These are phyloP conservation scores for Diplodia mutila DNA, from an alignment of 2,329 filamentous ascomycete species.

Conservation along the genomic window DNA sequence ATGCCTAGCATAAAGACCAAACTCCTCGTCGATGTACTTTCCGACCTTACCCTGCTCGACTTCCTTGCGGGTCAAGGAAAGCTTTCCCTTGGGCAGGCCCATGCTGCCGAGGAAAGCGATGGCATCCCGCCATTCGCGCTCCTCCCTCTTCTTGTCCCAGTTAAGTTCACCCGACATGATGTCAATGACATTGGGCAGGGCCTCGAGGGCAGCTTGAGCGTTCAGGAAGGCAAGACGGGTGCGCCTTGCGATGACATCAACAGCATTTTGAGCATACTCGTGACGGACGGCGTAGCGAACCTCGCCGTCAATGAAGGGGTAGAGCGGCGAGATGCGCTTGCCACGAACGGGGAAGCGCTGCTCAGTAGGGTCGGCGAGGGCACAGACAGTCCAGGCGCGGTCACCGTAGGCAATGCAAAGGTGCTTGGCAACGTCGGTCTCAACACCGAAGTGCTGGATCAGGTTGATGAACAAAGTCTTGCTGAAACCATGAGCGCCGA, in stretches of 20 bases:
- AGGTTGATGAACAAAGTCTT: conserved; percentile 93
- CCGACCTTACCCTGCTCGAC: conserved; percentile 58
- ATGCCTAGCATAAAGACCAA: conserved; percentile 54
- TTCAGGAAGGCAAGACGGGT: conserved; percentile 89
- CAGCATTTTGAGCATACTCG: conserved; percentile 89
- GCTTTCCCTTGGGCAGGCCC: conserved; percentile 63
- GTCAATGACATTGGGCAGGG: conserved; percentile 82
- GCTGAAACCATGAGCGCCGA: conserved; percentile 85
- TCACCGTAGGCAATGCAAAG: conserved; percentile 87
- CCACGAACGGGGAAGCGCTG: conserved; percentile 82
- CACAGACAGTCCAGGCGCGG: conserved; percentile 86
- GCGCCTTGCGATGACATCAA: conserved; percentile 83
- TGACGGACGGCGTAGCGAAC: conserved; percentile 84
- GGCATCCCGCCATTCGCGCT: conserved; percentile 78
- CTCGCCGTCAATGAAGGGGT: conserved; percentile 92
- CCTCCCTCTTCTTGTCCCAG: conserved; percentile 74
- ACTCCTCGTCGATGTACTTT: conserved; percentile 53
- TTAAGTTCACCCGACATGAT: conserved; percentile 83
- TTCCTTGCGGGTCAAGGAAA: conserved; percentile 59
- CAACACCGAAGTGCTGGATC: conserved; percentile 89
- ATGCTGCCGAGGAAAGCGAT: conserved; percentile 63
- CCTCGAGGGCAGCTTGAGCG: conserved; percentile 85
- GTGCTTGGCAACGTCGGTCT: conserved; percentile 90
- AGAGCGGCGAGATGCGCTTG: conserved; percentile 76
- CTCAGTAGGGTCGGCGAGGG: conserved; percentile 75